These are phyloP conservation scores for Penicillium sumatraense DNA, from an alignment of 2,329 filamentous ascomycete genomes.

Conservation along the genomic window DNA sequence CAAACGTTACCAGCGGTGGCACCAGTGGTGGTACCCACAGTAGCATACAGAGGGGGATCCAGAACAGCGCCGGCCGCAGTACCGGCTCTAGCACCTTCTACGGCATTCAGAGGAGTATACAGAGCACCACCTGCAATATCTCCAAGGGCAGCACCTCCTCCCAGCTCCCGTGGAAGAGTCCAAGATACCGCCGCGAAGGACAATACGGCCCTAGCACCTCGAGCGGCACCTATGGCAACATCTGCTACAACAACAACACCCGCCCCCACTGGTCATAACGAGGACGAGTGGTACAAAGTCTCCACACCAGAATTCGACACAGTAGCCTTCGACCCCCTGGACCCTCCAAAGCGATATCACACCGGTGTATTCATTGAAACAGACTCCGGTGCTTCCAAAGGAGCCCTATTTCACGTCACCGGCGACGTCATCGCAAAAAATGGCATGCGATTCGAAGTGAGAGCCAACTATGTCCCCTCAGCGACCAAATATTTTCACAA, in stretches of 20 bases:
- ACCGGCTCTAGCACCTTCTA: background rate
- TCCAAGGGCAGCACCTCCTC: background rate
- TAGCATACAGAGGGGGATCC: background rate
- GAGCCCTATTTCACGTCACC: constrained; percentile 11
- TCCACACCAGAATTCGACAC: constrained; percentile 8
- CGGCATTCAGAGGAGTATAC: background rate
- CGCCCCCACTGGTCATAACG: background rate
- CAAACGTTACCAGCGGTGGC: background rate
- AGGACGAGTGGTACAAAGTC: constrained; percentile 3
- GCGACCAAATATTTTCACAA: background rate
- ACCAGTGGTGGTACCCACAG: background rate
- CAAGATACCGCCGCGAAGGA: background rate
- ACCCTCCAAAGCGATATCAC: constrained; percentile 9
- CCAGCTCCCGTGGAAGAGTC: background rate
- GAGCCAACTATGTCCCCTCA: constrained; percentile 1
- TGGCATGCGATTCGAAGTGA: constrained; percentile 15
- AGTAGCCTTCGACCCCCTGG: constrained; percentile 11
- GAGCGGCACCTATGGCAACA: background rate
- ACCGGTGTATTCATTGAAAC: constrained; percentile 9
- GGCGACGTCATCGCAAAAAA: constrained; percentile 11
- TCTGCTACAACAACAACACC: background rate
- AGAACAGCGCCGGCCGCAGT: constrained; percentile 18
- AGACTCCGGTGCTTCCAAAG: background rate
- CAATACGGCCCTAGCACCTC: background rate
- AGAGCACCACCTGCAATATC: background rate